phyloP scores from a whole-genome alignment of 2,329 filamentous ascomycete genomes.

The Aspergillus persii region DNA sequence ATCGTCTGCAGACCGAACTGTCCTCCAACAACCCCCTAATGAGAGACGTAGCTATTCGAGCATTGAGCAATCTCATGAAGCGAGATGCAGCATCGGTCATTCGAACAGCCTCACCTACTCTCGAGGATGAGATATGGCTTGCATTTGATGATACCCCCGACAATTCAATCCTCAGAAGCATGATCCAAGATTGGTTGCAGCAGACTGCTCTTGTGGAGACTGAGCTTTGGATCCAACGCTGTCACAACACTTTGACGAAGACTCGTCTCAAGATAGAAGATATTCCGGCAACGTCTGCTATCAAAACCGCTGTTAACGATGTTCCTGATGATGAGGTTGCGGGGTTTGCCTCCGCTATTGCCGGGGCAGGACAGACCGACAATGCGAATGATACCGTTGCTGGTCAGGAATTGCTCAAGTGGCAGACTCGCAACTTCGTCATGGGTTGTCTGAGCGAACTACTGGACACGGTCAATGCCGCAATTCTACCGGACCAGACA shows the following conservation, averaged over 20 bases:
- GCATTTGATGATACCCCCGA: slow-evolving; percentile 74
- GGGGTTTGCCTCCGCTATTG: slow-evolving; percentile 79
- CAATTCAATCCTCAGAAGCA: slow-evolving; percentile 78
- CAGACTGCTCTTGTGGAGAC: slow-evolving; percentile 83
- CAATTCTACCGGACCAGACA: slow-evolving; percentile 73
- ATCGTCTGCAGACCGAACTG: slow-evolving; percentile 73
- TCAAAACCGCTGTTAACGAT: slow-evolving; percentile 61
- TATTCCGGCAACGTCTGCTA: slow-evolving; percentile 33
- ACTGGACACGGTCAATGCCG: slow-evolving; percentile 73
- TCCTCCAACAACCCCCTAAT: slow-evolving; percentile 67
- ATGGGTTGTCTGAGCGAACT: slow-evolving; percentile 86
- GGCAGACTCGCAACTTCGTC: slow-evolving; percentile 93
- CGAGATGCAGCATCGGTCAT: slow-evolving; percentile 82
- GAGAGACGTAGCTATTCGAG: slow-evolving; percentile 78
- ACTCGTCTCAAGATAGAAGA: slow-evolving; percentile 67
- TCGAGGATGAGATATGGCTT: slow-evolving; percentile 92
- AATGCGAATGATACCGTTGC: slow-evolving; percentile 48
- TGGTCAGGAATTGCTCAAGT: slow-evolving; percentile 84
- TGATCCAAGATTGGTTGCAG: slow-evolving; percentile 88
- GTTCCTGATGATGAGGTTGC: slow-evolving; percentile 95
- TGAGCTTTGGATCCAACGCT: slow-evolving; percentile 79
- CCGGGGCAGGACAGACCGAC: slow-evolving; percentile 59
- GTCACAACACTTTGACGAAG: slow-evolving; percentile 85
- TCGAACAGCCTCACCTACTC: slow-evolving; percentile 67
- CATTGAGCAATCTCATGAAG: slow-evolving; percentile 93